Evolutionary conservation across 2,329 filamentous ascomycete genomes (phyloP), one percentile per base, ranked within the genome.

Genomic region (Cladobotryum protrusum): DNA sequence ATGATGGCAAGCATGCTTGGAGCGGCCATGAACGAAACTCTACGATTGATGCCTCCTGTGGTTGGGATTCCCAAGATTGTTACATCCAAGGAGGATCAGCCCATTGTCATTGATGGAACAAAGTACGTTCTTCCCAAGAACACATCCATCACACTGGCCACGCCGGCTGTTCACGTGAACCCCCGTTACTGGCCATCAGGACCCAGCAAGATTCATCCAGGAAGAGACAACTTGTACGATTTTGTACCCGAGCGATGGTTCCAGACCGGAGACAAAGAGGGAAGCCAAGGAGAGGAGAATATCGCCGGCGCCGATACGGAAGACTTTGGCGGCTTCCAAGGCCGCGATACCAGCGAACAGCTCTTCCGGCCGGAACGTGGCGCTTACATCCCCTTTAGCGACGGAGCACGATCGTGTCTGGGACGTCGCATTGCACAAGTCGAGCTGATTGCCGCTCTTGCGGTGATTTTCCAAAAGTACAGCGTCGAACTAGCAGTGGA

Each of bases 231-330:
- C 57, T 67, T 87, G 1, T 73, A 84, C 47, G 78, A 86, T 51
- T 92, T 83, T 65, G 72, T 81, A 43, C 86, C 87, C 0, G 83
- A 88, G 64, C 77, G 87, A 40, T 91, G 88, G 87, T 78, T 88
- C 54, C 67, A 71, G 18, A 61, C 57, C 9, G 60, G 49, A 15
- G 59, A 58, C 18, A 64, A 63, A 15, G 49, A 46, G 60, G 59
- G 57, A 45, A 34, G 19, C 24, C 48, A 36, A 59, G 2, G 67
- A 67, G 14, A 63, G 72, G 42, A 37, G 12, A 17, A 36, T 13
- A 40, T 29, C 6, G 52, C 37, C 12, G 66, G 68, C 13, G 67
- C 69, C 2, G 67, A 77, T 44, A 68, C 68, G 3, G 79, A 78
- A 48, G 77, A 82, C 46, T 75, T 79, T 52, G 81, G 79, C 48